Conservation (phyloP, 108 stramenopile species). For the Discostella pseudostelligera region DNA sequence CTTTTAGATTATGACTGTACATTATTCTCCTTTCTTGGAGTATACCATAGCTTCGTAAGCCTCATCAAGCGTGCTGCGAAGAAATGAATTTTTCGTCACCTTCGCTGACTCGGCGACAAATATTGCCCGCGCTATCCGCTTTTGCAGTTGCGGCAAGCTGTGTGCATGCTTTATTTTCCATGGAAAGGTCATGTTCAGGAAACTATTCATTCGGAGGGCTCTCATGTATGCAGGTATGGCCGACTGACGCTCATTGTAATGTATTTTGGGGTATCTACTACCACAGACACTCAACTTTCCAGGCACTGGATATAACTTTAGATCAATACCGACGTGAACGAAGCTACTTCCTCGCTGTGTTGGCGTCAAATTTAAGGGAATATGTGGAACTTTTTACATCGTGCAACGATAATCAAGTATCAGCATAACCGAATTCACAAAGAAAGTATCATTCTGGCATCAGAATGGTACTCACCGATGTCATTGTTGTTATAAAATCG, state of each 20-base stretch:
- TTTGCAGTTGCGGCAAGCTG: constrained; percentile 46
- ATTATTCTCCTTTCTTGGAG: constrained; percentile 13
- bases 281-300: constrained; percentile 9
- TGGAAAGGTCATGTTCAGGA: constrained; percentile 54
- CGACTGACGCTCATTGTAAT: constrained; percentile 29
- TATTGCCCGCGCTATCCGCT: constrained; percentile 42
- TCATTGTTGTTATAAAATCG: constrained; percentile 57
- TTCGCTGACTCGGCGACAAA: constrained; percentile 18
- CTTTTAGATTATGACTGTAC: background rate
- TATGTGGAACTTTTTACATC: constrained; percentile 49
- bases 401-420: constrained; percentile 8
- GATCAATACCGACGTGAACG: constrained; percentile 55
- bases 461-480: constrained; percentile 28
- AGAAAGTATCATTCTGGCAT: background rate
- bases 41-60: constrained; percentile 44
- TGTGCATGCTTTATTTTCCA: constrained; percentile 47
- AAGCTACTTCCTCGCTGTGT: constrained; percentile 49
- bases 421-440: constrained; percentile 3
- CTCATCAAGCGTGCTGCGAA: constrained; percentile 49
- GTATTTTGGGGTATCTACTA: constrained; percentile 28
- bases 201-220: constrained; percentile 41
- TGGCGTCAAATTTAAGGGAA: constrained; percentile 43
- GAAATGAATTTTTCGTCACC: constrained; percentile 20
- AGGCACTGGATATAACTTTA: constrained; percentile 43
- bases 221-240: constrained; percentile 39